Base-by-base conservation (phyloP, 495 filamentous ascomycete genomes). In the Neurospora sp. region DNA sequence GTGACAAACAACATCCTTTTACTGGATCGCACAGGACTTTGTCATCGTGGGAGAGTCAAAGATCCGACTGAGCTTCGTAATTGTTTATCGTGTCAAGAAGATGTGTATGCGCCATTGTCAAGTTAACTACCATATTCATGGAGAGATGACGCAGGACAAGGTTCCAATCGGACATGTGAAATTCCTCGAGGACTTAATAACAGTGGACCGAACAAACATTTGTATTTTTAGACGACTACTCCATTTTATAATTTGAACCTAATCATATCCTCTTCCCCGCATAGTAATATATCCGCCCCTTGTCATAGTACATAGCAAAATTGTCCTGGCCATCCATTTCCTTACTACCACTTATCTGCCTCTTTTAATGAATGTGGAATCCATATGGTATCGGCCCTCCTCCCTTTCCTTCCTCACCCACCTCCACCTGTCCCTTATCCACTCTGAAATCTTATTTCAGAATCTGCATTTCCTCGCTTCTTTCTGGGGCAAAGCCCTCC, bases 381-480 rank as follows among this genome's bases (percentile, higher is more conserved):
- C 54, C 54, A 35, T 35, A 35, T 27, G 54, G 54, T 66, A 37
- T 37, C 14, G 3, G 16, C 7, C 14, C 6, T 31, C 27, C 14
- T 35, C 54, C 12, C 12, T 31, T 62, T 35, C 3, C 14, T 62
- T 16, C 54, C 1, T 62, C 54, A 23, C 10, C 20, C 46, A 23
- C 46, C 20, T 27, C 49, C 49, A 31, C 20, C 49, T 27, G 20
- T 12, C 49, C 49, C 20, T 60, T 31, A 23, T 60, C 27, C 54
- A 35, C 27, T 31, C 54, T 60, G 3, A 35, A 9, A 7, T 37
- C 23, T 14, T 85, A 98, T 69, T 93, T 90, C 66, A 93, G 80
- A 82, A 98, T 90, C 77, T 91, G 83, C 82, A 99, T 78, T 79
- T 98, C 95, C 70, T 88, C 91, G 70, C 79, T 87, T 74, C 93